Percentiles rank a stretch among this genome's conserved stretches.
Evolutionary conservation across 306 rosid species (phyloP).

Genomic region (Casuarina glauca): DNA sequence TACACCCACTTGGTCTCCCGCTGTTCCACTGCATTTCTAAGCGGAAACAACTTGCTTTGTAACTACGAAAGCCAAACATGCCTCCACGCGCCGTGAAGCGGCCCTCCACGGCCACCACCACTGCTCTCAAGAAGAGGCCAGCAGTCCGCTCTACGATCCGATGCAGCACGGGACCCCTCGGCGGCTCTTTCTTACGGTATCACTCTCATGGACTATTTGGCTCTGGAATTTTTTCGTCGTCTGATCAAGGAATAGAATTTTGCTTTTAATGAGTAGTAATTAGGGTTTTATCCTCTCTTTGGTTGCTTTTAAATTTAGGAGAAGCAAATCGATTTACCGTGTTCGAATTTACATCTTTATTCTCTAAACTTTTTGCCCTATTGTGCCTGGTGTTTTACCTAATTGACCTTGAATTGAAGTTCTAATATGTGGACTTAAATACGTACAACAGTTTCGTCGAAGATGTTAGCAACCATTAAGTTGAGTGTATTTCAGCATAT

Average conservation of each 20-base stretch:
- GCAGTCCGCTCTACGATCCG: neutral
- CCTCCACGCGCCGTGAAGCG: constrained; percentile 12
- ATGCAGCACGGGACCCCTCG: neutral
- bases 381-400: neutral
- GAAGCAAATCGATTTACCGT: neutral
- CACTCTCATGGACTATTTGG: neutral
- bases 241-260: neutral
- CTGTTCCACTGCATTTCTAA: neutral
- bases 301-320: neutral
- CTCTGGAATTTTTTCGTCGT: neutral
- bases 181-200: neutral
- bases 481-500: neutral
- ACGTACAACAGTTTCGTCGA: neutral
- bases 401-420: neutral
- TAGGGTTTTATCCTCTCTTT: neutral
- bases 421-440: no score
- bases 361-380: neutral
- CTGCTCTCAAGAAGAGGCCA: neutral
- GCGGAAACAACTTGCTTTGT: neutral
- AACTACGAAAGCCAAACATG: neutral
- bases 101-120: neutral
- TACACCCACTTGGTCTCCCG: neutral
- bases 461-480: neutral
- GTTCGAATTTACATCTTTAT: neutral
- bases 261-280: neutral